Evolutionary conservation across 2,329 filamentous ascomycete species (phyloP).

Genomic region (Pleochaeta shiraiana): DNA sequence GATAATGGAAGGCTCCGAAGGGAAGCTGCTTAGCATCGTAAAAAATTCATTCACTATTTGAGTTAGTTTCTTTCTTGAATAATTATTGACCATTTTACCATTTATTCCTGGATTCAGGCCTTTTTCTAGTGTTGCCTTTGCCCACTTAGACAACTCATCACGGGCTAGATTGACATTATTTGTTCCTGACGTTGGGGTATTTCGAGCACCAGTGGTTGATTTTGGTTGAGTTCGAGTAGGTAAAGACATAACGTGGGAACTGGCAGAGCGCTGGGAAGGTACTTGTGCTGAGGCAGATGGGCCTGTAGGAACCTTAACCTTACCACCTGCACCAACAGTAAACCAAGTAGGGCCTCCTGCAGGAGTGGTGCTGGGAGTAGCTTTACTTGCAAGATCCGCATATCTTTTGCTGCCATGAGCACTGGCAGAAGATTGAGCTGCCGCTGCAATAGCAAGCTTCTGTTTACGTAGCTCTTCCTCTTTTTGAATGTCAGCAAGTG

Average conservation of each 20-base stretch:
- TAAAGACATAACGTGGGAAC: constrained; percentile 11
- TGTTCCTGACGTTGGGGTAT: constrained; percentile 23
- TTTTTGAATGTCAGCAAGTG: constrained; percentile 84
- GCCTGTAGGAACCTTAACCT: constrained; percentile 53
- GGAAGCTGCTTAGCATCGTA: constrained; percentile 50
- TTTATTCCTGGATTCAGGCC: constrained; percentile 47
- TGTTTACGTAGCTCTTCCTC: constrained; percentile 86
- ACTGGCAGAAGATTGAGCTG: constrained; percentile 23
- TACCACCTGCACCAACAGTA: constrained; percentile 84
- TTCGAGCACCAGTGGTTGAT: constrained; percentile 31
- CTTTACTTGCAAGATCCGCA: constrained; percentile 78
- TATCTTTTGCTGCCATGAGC: constrained; percentile 56
- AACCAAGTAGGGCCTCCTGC: constrained; percentile 52
- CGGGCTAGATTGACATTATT: constrained; percentile 30
- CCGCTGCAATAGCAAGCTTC: constrained; percentile 27
- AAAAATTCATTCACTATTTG: constrained; percentile 47
- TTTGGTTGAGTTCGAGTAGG: constrained; percentile 18
- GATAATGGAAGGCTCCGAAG: constrained; percentile 59
- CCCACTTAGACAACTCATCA: constrained; percentile 92
- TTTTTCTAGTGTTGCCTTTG: constrained; percentile 53
- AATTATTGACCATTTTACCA: constrained; percentile 25
- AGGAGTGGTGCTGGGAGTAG: constrained; percentile 23
- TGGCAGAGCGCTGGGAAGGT: constrained; percentile 19
- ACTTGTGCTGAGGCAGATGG: constrained; percentile 28
- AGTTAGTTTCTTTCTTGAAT: constrained; percentile 17